A percentile compares a stretch with the other conserved stretches of the same genome.
Conservation (phyloP, 2,329 filamentous ascomycete species). For the Cadophora sp. region DNA sequence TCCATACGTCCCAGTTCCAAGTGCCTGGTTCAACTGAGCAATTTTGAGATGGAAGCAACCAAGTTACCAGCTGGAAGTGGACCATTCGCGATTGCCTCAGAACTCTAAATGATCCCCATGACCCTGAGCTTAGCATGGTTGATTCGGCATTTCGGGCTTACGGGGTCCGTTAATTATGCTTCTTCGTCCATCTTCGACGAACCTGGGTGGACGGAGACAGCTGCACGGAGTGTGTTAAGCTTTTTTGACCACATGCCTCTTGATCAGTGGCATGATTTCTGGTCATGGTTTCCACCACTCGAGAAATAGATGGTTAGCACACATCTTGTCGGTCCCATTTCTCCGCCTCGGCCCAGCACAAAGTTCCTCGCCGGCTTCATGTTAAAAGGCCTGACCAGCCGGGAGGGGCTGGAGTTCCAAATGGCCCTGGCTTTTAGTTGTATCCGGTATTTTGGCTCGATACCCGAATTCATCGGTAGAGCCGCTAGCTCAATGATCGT, state of each 20-base stretch:
- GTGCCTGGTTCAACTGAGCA: not conserved
- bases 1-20: slow-evolving; percentile 2
- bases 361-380: not conserved
- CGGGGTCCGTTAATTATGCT: not conserved
- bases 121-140: not conserved
- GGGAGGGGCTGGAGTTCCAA: not conserved
- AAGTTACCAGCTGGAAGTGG: not conserved
- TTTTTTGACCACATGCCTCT: slow-evolving; percentile 3
- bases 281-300: not conserved
- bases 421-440: not conserved
- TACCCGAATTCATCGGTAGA: not conserved
- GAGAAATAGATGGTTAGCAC: not conserved
- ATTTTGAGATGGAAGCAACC: not conserved
- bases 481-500: not conserved
- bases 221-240: slow-evolving; percentile 11
- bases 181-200: not conserved
- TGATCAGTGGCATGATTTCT: not conserved
- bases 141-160: not conserved
- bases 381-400: not conserved
- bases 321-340: not conserved
- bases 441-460: not conserved
- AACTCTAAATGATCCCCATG: slow-evolving; percentile 10
- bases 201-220: not conserved
- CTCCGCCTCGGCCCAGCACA: not conserved
- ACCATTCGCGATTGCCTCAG: slow-evolving; percentile 3